These are phyloP conservation scores for Thraustotheca clavata DNA, from an alignment of 352 stramenopile species.

Conservation along the genomic window DNA sequence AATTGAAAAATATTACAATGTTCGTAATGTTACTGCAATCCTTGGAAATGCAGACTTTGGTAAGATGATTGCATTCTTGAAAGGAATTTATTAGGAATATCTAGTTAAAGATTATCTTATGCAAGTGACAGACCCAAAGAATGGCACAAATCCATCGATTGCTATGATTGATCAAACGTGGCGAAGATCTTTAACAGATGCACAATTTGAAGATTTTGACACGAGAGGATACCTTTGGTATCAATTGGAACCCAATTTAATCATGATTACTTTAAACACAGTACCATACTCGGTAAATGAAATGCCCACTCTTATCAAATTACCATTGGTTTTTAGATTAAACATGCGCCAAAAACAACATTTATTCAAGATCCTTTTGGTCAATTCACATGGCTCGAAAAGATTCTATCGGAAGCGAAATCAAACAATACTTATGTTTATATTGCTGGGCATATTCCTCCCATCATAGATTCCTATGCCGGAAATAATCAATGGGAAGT, in stretches of 20 bases:
- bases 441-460: constrained; percentile 87
- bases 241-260: constrained; percentile 50
- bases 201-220: constrained; percentile 48
- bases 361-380: constrained; percentile 69
- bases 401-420: constrained; percentile 45
- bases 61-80: constrained; percentile 24
- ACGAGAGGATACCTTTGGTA: constrained; percentile 53
- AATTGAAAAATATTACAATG: constrained; percentile 55
- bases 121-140: constrained; percentile 52
- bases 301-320: constrained; percentile 4
- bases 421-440: constrained; percentile 49
- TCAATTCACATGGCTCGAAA: constrained; percentile 86
- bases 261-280: constrained; percentile 71
- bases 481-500: constrained; percentile 79
- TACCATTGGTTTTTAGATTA: constrained; percentile 32
- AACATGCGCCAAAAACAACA: constrained; percentile 64
- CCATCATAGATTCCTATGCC: constrained; percentile 80
- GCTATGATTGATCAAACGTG: constrained; percentile 41
- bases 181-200: constrained; percentile 36
- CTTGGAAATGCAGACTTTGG: constrained; percentile 69
- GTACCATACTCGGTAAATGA: constrained; percentile 76
- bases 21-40: constrained; percentile 56
- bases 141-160: constrained; percentile 45
- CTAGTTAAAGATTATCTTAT: constrained; percentile 67
- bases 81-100: not conserved